Evolutionary conservation across 495 filamentous ascomycete species (phyloP).

Genomic region (Entonaema liquescens): DNA sequence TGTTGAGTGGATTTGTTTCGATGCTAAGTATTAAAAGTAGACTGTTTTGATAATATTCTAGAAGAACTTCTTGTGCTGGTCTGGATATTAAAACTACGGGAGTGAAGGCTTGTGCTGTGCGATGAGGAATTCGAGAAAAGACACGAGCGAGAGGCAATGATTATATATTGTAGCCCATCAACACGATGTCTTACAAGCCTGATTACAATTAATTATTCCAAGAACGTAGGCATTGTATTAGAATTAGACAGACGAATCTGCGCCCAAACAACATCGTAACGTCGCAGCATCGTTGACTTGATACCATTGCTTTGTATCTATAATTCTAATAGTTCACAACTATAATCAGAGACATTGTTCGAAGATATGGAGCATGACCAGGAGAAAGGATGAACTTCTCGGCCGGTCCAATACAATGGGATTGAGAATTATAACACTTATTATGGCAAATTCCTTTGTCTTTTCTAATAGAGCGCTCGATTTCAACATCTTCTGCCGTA

Average conservation of each 20-base stretch:
- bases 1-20: not conserved
- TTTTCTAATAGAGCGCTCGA: too few species aligned
- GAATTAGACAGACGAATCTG: not conserved
- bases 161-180: not conserved
- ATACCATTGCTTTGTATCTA: not conserved
- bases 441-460: too few species aligned
- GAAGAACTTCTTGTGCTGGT: not conserved
- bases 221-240: not conserved
- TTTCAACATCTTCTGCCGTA: too few species aligned
- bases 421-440: too few species aligned
- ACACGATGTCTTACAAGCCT: not conserved
- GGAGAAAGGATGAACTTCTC: not conserved
- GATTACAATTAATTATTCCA: not conserved
- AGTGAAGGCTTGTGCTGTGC: not conserved
- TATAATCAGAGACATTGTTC: not conserved
- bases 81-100: not conserved
- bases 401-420: not conserved
- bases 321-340: not conserved
- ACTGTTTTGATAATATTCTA: not conserved
- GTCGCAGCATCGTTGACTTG: not conserved
- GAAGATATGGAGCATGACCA: not conserved
- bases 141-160: not conserved
- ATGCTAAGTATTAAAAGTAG: not conserved
- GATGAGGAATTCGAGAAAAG: not conserved
- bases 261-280: not conserved